Base-by-base conservation (phyloP, 148 eudicot species). In the Chenopodium quinoa region DNA sequence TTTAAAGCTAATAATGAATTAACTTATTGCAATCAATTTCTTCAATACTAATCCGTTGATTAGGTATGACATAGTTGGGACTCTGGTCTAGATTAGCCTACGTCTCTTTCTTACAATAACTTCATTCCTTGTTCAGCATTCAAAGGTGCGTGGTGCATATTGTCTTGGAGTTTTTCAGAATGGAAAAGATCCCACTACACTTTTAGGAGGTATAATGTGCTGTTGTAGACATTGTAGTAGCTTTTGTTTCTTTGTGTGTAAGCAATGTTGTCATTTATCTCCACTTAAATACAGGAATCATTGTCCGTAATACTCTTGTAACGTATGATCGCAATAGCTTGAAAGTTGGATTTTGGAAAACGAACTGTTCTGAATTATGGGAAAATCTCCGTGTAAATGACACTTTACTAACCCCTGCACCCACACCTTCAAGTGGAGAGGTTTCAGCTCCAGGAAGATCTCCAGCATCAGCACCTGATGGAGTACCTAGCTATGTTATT, bases 331-430 rank as follows among this genome's bases (percentile, higher is more conserved):
- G 99, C 76, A 90, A 90, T 84, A 87, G 91, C 86, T 89, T 84
- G 63, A 90, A 86, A 82, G 87, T 96, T 72, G 99, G 99, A 54
- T 93, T 96, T 76, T 96, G 97, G 99, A 96, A 93, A 93, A 96
- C 99, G 17, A 96, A 93, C 87, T 96, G 99, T 81, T 91, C 99
- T 14, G 93, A 90, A 78, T 83, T 96, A 83, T 96, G 95, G 97
- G 90, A 90, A 75, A 90, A 88, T 79, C 88, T 93, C 77, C 82
- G 86, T 81, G 77, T 79, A 25, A 66, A 86, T 62, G 84, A 71
- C 84, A 78, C 89, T 84, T 90, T 93, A 65, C 86, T 91, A 27
- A 64, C 58, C 68, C 67, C 81, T 29, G 50, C 76, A 34, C 79
- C 79, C 66, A 60, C 91, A 37, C 75, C 80, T 66, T 63, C 80